These are phyloP conservation scores for Jamesozyma gamospora DNA, from an alignment of 805 yeast species.

Conservation along the genomic window DNA sequence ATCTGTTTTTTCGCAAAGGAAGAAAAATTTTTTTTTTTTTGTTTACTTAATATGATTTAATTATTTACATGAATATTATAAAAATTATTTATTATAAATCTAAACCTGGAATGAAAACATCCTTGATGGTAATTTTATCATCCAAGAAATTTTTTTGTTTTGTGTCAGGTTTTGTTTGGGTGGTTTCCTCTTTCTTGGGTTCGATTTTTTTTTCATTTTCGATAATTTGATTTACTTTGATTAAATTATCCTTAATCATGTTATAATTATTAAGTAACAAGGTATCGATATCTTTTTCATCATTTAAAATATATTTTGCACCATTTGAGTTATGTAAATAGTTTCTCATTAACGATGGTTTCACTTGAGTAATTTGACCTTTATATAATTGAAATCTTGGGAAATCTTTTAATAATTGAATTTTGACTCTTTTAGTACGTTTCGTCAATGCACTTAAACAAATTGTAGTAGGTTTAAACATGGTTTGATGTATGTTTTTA, in stretches of 20 bases:
- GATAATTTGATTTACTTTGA: not conserved
- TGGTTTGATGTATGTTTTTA: too few species aligned
- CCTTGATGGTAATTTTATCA: constrained; percentile 17
- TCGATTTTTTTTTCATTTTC: not conserved
- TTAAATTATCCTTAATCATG: constrained; percentile 1
- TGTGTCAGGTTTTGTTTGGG: constrained; percentile 4
- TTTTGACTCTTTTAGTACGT: constrained; percentile 47
- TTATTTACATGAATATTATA: too few species aligned
- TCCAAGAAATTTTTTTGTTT: constrained; percentile 9
- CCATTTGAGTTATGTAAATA: constrained; percentile 59
- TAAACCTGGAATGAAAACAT: constrained; percentile 24
- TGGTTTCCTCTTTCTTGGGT: not conserved
- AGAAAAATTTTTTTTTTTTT: too few species aligned
- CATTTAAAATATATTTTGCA: constrained; percentile 53
- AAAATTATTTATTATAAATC: constrained; percentile 8
- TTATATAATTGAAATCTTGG: constrained; percentile 46
- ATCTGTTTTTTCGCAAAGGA: too few species aligned
- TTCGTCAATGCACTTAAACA: constrained; percentile 40
- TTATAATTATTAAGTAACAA: constrained; percentile 8
- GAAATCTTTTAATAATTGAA: constrained; percentile 66
- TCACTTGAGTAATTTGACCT: constrained; percentile 68
- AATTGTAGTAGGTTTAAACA: constrained; percentile 27
- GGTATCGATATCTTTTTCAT: constrained; percentile 10
- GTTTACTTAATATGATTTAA: too few species aligned
- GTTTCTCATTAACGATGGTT: constrained; percentile 77